Percentiles rank a stretch among this genome's conserved stretches.
These are phyloP conservation scores for Ceraceosorus bombacis DNA, from an alignment of 1,284 basidiomycete species.

Conservation along the genomic window DNA sequence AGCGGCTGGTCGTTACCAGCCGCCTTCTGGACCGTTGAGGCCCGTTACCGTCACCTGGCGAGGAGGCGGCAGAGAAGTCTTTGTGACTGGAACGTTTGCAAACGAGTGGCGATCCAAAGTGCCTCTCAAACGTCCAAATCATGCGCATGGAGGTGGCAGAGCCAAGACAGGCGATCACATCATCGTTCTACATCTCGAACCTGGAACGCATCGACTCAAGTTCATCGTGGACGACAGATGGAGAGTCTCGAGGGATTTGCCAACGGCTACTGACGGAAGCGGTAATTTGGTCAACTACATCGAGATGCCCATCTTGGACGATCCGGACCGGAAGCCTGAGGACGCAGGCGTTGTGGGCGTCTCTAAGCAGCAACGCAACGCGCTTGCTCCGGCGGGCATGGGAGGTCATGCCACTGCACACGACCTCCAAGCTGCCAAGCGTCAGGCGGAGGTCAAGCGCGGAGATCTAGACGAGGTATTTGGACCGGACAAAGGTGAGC, in stretches of 20 bases:
- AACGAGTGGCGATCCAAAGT: constrained; percentile 56
- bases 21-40: constrained; percentile 12
- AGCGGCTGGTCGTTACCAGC: background rate
- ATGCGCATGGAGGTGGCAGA: background rate
- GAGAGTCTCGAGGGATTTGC: constrained; percentile 66
- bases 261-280: constrained; percentile 87
- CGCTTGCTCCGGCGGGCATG: background rate
- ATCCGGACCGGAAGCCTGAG: background rate
- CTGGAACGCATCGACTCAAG: constrained; percentile 89
- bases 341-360: too few species aligned
- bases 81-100: constrained; percentile 58
- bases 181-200: constrained; percentile 52
- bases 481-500: constrained; percentile 28
- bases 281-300: constrained; percentile 87
- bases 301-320: constrained; percentile 29
- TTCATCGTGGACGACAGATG: constrained; percentile 91
- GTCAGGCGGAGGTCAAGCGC: constrained; percentile 22
- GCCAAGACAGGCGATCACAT: constrained; percentile 29
- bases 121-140: constrained; percentile 16
- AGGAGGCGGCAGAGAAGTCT: constrained; percentile 49
- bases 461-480: constrained; percentile 40
- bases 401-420: constrained; percentile 18
- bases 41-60: constrained; percentile 33
- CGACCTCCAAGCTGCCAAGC: constrained; percentile 30
- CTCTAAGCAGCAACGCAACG: background rate